Evolutionary conservation across 352 stramenopile genomes (phyloP).

Genomic region (Phytophthora pisi): DNA sequence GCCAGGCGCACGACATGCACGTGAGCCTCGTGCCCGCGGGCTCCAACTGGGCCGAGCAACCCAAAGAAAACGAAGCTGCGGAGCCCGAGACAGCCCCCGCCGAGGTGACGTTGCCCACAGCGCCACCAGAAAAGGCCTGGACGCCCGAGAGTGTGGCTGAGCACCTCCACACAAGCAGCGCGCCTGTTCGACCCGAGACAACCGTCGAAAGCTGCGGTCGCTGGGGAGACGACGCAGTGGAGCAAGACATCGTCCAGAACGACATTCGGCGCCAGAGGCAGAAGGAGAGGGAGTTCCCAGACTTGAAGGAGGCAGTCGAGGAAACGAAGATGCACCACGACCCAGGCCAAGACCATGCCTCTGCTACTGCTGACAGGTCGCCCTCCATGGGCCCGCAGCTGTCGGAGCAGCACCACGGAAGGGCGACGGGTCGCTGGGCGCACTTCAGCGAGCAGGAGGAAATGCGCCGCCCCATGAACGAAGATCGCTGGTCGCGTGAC

Average conservation of each 20-base stretch:
- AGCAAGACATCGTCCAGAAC: slow-evolving; percentile 57
- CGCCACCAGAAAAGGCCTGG: slow-evolving; percentile 27
- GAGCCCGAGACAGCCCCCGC: slow-evolving; percentile 2
- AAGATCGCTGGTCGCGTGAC: slow-evolving; percentile 20
- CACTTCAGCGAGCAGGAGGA: slow-evolving; percentile 27
- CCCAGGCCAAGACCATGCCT: slow-evolving; percentile 1
- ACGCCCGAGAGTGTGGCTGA: slow-evolving; percentile 37
- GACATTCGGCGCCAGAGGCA: slow-evolving; percentile 34
- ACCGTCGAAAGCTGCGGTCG: slow-evolving; percentile 39
- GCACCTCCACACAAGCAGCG: slow-evolving; percentile 25
- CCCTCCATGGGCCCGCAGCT: slow-evolving; percentile 9
- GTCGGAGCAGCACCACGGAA: slow-evolving; percentile 22
- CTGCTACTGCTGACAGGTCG: slow-evolving; percentile 10
- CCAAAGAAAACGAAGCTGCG: slow-evolving; percentile 1
- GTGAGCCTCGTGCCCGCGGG: slow-evolving; percentile 46
- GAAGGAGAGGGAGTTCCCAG: slow-evolving; percentile 47
- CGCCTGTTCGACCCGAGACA: neutral
- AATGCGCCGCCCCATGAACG: slow-evolving; percentile 14
- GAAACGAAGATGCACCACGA: slow-evolving; percentile 19
- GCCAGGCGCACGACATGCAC: slow-evolving; percentile 46
- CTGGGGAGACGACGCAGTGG: slow-evolving; percentile 79
- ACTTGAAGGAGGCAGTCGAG: slow-evolving; percentile 37
- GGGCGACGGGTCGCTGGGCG: slow-evolving; percentile 34
- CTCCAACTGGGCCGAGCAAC: slow-evolving; percentile 43
- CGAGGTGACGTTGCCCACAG: neutral